Conservation (phyloP, 2,329 filamentous ascomycete genomes). For the Fusarium austroafricanum region DNA sequence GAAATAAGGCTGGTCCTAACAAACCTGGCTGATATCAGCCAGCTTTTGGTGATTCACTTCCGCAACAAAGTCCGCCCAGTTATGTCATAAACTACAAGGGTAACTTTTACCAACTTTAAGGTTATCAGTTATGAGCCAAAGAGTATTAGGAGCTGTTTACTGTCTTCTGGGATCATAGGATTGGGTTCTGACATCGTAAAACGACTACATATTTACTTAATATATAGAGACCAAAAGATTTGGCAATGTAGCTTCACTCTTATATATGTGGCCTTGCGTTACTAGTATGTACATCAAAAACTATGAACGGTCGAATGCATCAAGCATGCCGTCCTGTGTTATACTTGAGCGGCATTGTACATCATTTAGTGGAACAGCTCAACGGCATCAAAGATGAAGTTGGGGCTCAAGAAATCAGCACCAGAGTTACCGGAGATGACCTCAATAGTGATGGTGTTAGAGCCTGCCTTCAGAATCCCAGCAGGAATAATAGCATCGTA, state of each 20-base stretch:
- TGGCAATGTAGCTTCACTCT: background rate
- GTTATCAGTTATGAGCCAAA: too few relatives aligned
- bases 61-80: background rate
- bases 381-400: conserved; percentile 54
- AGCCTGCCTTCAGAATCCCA: conserved; percentile 68
- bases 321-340: background rate
- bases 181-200: background rate
- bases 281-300: conserved; percentile 40
- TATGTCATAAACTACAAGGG: background rate
- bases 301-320: background rate
- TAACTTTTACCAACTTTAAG: too few relatives aligned
- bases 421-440: conserved; percentile 70
- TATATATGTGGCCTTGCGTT: conserved; percentile 11
- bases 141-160: too few relatives aligned
- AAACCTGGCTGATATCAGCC: conserved; percentile 43
- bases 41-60: background rate
- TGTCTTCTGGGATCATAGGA: background rate
- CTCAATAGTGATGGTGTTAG: conserved; percentile 72
- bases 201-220: too few relatives aligned
- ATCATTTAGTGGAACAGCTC: conserved; percentile 42
- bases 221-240: background rate
- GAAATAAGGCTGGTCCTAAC: conserved; percentile 12
- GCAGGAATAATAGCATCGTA: conserved; percentile 71
- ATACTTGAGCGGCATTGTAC: background rate
- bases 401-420: conserved; percentile 66